These are phyloP conservation scores for Ulota crispa DNA, from an alignment of 225 moss, liverwort and hornwort species.

Conservation along the genomic window DNA sequence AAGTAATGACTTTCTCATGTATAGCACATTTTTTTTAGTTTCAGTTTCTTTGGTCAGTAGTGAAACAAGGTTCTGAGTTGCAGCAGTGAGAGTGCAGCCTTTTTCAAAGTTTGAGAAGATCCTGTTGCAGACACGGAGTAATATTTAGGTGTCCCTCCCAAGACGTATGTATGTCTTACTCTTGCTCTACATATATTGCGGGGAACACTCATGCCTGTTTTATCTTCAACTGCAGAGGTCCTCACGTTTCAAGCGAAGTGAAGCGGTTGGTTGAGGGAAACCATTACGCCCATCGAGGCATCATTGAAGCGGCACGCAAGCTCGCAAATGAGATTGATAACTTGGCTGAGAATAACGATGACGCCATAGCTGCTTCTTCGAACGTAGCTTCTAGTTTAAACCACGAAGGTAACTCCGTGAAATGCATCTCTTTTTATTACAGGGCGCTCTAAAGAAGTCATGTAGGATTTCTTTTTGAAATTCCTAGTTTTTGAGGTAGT, in stretches of 20 bases:
- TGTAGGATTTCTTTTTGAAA: neutral
- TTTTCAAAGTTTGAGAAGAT: neutral
- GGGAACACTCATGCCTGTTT: neutral
- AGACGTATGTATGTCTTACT: neutral
- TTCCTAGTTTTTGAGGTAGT: neutral
- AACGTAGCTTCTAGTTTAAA: conserved; percentile 22
- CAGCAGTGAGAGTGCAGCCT: neutral
- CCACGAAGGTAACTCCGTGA: conserved; percentile 24
- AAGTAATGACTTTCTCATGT: conserved; percentile 43
- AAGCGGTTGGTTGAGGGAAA: conserved; percentile 40
- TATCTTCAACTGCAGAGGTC: conserved; percentile 47
- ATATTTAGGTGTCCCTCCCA: neutral
- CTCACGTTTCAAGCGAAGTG: conserved; percentile 43
- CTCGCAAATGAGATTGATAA: conserved; percentile 82
- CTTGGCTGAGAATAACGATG: conserved; percentile 55
- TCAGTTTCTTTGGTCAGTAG: neutral
- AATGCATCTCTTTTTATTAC: neutral
- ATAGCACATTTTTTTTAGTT: neutral
- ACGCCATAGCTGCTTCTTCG: conserved; percentile 26
- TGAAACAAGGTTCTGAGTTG: neutral
- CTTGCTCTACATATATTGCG: neutral
- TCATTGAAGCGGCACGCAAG: conserved; percentile 89
- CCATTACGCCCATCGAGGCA: conserved; percentile 86
- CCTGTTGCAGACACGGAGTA: neutral
- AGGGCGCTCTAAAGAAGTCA: neutral